Percentiles rank a stretch among this genome's conserved stretches.
These are phyloP conservation scores for Camelina laxa DNA, from an alignment of 345 rosid species.

Conservation along the genomic window DNA sequence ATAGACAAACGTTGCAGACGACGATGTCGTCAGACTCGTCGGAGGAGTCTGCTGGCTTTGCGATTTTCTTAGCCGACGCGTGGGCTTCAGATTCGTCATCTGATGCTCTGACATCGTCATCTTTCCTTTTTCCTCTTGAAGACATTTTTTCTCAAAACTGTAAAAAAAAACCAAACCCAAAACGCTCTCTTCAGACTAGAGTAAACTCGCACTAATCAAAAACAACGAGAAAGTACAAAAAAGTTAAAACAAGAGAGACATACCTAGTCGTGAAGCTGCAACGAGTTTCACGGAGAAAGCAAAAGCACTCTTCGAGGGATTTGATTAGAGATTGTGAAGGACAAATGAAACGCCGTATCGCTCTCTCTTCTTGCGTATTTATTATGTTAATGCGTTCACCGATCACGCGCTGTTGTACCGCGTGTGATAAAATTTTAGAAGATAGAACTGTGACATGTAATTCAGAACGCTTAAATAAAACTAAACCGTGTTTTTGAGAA, in stretches of 20 bases:
- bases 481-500: background rate
- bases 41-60: constrained; percentile 56
- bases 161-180: background rate
- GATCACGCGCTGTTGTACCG: constrained; percentile 37
- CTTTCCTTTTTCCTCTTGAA: constrained; percentile 81
- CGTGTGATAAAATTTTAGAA: constrained; percentile 32
- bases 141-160: constrained; percentile 54
- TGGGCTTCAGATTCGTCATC: constrained; percentile 62
- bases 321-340: background rate
- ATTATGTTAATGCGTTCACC: constrained; percentile 20
- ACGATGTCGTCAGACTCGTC: constrained; percentile 71
- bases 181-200: constrained; percentile 29
- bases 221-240: background rate
- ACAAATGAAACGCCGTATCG: constrained; percentile 6
- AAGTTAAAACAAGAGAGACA: background rate
- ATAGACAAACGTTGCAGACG: constrained; percentile 67
- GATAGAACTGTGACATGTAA: background rate
- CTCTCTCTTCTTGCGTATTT: constrained; percentile 25
- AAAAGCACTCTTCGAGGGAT: constrained; percentile 1
- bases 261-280: constrained; percentile 25
- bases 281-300: background rate
- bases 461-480: constrained; percentile 26
- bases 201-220: background rate
- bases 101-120: constrained; percentile 55
- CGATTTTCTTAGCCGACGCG: constrained; percentile 69